Percentiles rank a stretch among this genome's conserved stretches.
Conservation (phyloP, 805 yeast species). For the Wickerhamomyces mucosus region DNA sequence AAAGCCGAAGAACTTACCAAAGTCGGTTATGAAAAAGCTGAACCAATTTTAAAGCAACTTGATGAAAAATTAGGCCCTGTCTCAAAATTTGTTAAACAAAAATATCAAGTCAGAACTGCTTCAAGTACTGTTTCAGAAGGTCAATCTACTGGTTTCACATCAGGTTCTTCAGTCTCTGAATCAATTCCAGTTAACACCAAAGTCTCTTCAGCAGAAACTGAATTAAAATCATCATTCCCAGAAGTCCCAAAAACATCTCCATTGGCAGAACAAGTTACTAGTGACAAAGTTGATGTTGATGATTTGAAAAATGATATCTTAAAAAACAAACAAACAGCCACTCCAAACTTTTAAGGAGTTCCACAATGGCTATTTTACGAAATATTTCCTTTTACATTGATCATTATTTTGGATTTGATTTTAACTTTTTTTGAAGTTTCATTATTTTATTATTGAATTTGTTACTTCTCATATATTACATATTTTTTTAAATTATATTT, state of each 20-base stretch:
- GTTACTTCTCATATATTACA: too few relatives aligned
- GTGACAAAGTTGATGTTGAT: constrained; percentile 17
- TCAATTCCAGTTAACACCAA: constrained; percentile 11
- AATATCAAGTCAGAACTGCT: constrained; percentile 54
- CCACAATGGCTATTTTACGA: too few relatives aligned
- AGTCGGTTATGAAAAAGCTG: constrained; percentile 43
- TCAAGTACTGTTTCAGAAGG: constrained; percentile 46
- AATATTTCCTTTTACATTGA: too few relatives aligned
- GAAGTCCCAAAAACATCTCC: constrained; percentile 23
- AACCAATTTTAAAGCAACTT: constrained; percentile 50
- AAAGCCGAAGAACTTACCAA: constrained; percentile 37
- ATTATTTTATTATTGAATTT: too few relatives aligned
- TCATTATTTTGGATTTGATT: too few relatives aligned
- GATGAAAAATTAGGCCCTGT: constrained; percentile 60
- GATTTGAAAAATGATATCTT: constrained; percentile 25
- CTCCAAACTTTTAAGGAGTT: constrained; percentile 12
- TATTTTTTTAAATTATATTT: too few relatives aligned
- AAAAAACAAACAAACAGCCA: constrained; percentile 21
- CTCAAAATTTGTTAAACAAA: constrained; percentile 45
- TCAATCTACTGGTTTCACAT: constrained; percentile 7
- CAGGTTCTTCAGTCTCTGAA: constrained; percentile 7
- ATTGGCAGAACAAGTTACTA: constrained; percentile 10
- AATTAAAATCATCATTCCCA: constrained; percentile 20
- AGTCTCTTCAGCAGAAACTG: constrained; percentile 1
- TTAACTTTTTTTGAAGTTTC: too few relatives aligned